A percentile compares a stretch with the other conserved stretches of the same genome.
Evolutionary conservation across 148 eudicot genomes (phyloP).

Genomic region (Vaccinium vitisidaea): DNA sequence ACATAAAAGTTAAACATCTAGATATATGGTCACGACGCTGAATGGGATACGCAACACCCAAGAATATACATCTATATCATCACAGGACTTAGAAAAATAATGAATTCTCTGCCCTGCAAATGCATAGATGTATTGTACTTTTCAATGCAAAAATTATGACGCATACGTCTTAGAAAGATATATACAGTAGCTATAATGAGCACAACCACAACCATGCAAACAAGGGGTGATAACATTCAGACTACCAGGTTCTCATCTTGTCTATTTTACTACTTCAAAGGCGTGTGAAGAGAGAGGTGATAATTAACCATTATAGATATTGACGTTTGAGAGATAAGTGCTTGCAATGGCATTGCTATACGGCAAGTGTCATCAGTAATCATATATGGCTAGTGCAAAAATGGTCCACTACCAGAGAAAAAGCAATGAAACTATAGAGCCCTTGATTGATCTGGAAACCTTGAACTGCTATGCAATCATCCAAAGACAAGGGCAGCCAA

Average conservation of each 20-base stretch:
- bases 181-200: not conserved
- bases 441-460: not conserved
- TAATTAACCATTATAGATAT: not conserved
- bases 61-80: not conserved
- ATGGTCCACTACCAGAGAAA: constrained; percentile 4
- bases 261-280: not conserved
- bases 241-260: not conserved
- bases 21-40: not conserved
- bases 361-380: not conserved
- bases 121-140: not conserved
- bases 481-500: not conserved
- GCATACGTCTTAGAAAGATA: not conserved
- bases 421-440: not conserved
- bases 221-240: constrained; percentile 1
- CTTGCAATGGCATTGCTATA: not conserved
- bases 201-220: not conserved
- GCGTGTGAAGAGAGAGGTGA: not conserved
- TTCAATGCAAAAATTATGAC: not conserved
- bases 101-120: not conserved
- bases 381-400: not conserved
- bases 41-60: not conserved
- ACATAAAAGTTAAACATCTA: not conserved
- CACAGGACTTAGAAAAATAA: not conserved
- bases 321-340: too few species aligned
- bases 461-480: not conserved